Evolutionary conservation across 257 asterid genomes (phyloP).

Genomic region (Solanum medicagineum): DNA sequence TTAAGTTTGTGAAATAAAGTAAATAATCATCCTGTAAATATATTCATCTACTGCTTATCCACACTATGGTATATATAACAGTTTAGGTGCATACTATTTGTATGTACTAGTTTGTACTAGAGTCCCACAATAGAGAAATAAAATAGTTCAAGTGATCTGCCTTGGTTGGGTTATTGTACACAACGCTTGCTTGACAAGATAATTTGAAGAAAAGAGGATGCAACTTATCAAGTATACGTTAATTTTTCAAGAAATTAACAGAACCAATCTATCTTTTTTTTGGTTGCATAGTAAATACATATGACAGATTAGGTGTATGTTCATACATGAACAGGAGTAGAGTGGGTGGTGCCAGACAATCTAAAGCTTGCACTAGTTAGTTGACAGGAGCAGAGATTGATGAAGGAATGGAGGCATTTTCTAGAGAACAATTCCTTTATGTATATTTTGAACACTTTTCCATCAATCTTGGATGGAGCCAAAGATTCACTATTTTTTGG

Average conservation of each 20-base stretch:
- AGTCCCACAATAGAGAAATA: background rate
- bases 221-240: background rate
- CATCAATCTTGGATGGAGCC: no score
- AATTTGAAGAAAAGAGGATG: background rate
- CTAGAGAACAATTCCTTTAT: background rate
- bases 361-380: background rate
- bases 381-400: background rate
- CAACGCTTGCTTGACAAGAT: background rate
- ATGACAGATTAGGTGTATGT: background rate
- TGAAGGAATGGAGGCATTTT: background rate
- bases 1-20: background rate
- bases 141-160: background rate
- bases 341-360: background rate
- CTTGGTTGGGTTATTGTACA: background rate
- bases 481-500: no score
- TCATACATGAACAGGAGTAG: background rate
- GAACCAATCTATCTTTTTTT: background rate
- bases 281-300: background rate
- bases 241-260: background rate
- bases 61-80: background rate
- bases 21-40: background rate
- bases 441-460: background rate
- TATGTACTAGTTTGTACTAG: background rate
- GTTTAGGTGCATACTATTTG: background rate
- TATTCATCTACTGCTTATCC: background rate